phyloP scores from a whole-genome alignment of 257 asterid species.

The Plantago elongata region DNA sequence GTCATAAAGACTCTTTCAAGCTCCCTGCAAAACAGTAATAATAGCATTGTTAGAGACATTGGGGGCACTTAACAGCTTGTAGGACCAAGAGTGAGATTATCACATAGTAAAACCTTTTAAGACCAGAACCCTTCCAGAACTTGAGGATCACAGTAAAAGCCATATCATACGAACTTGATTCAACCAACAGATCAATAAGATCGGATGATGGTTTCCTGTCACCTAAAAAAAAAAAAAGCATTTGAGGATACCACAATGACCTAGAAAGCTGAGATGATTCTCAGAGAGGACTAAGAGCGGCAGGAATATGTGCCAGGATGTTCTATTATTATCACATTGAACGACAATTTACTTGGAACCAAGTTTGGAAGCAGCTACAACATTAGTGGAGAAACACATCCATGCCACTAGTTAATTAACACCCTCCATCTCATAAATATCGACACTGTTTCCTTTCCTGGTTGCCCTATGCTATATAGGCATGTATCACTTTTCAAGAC shows the following conservation, averaged over 20 bases:
- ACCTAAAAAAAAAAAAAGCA: slow-evolving; percentile 39
- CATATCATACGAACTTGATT: slow-evolving; percentile 81
- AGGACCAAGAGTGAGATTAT: slow-evolving; percentile 19
- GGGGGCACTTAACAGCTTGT: slow-evolving; percentile 17
- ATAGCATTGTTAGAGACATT: slow-evolving; percentile 8
- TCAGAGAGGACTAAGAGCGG: slow-evolving; percentile 6
- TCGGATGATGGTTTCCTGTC: slow-evolving; percentile 51
- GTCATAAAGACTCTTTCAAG: slow-evolving; percentile 76
- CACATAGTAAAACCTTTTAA: slow-evolving; percentile 52
- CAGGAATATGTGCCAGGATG: slow-evolving; percentile 5
- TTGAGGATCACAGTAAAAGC: slow-evolving; percentile 77
- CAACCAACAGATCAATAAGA: slow-evolving; percentile 82
- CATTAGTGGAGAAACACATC: slow-evolving; percentile 15
- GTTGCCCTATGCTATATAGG: too few species aligned
- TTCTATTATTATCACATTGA: background rate
- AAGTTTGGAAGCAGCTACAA: background rate
- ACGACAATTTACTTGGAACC: slow-evolving; percentile 13
- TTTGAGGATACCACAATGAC: slow-evolving; percentile 9
- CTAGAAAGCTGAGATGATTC: slow-evolving; percentile 1
- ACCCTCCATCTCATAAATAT: too few species aligned
- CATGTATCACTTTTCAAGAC: too few species aligned
- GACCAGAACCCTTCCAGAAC: slow-evolving; percentile 86
- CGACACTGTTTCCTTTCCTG: too few species aligned
- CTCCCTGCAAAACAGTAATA: slow-evolving; percentile 50
- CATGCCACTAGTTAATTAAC: background rate